phyloP scores from a whole-genome alignment of 306 rosid genomes.

The Cicer chorassanicum region DNA sequence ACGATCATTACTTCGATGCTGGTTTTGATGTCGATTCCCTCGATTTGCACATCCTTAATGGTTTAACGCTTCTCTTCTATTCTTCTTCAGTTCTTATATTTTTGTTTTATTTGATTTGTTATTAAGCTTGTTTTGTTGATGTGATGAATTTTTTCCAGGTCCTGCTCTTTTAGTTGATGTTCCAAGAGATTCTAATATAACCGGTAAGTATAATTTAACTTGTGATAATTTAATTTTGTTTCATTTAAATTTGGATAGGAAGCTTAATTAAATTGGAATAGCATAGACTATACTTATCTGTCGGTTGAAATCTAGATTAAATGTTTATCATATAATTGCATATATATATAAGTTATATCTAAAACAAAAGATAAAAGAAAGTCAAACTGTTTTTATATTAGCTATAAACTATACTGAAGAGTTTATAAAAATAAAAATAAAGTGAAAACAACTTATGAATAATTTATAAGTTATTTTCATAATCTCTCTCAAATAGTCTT shows the following conservation, averaged over 20 bases:
- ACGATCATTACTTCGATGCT: conserved; percentile 80
- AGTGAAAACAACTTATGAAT: neutral
- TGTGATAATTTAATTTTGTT: neutral
- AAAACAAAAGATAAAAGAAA: neutral
- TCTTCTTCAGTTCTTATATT: neutral
- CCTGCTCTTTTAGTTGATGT: conserved; percentile 82
- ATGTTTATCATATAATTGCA: no score
- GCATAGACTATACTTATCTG: no score
- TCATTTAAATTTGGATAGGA: no score
- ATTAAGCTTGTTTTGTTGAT: conserved; percentile 19
- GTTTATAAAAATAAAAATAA: neutral
- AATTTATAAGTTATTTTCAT: neutral
- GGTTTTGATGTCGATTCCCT: conserved; percentile 86
- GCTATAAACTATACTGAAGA: no score
- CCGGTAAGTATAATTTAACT: conserved; percentile 61
- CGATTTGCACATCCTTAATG: conserved; percentile 79
- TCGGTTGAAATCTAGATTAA: no score
- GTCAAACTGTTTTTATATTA: neutral
- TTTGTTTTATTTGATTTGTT: neutral
- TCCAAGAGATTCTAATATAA: conserved; percentile 75
- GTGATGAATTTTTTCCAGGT: conserved; percentile 54
- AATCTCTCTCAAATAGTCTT: neutral
- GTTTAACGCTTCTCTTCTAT: conserved; percentile 33
- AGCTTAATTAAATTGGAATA: no score
- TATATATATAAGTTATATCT: neutral